Base-by-base conservation (phyloP, 345 rosid genomes). In the Salix dunnii region DNA sequence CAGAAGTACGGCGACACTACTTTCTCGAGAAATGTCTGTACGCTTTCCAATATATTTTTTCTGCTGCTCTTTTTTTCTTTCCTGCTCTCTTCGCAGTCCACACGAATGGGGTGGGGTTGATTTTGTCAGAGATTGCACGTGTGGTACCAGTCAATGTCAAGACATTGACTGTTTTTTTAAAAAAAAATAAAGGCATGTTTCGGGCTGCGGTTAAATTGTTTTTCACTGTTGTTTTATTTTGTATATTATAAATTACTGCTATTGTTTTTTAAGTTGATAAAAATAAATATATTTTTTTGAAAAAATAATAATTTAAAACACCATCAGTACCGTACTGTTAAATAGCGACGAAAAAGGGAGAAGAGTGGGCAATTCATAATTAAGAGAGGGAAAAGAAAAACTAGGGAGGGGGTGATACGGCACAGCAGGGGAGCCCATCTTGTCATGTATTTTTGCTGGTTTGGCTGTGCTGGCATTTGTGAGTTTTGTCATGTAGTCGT, bases 41-140 rank as follows among this genome's bases (percentile, higher is more conserved):
- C 88, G 69, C 46, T 88, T 88, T 72, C 91, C 89, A 46, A 85
- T 40, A 84, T 72, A 74, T 71, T 6, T 16, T 40, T 10, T 33
- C 36, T 33, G 36, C 43, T 40, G 14, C 43, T 40, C 43, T 9
- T 40, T 40, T 12, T 40, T 46, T 46, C 49, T 46, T 46, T 46
- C 49, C 49, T 11, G 49, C 49, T 46, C 49, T 55, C 12, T 5
- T 16, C 28, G 12, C 72, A 70, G 51, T 55, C 74, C 85, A 75
- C 89, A 84, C 89, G 89, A 85, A 84, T 87, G 85, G 81, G 28
- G 3, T 55, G 62, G 1, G 60, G 62, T 25, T 21, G 23, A 55
- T 2, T 78, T 58, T 74, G 86, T 78, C 88, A 86, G 89, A 21
- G 31, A 18, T 74, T 80, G 84, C 89, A 83, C 87, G 86, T 85